A percentile compares a stretch with the other conserved stretches of the same genome.
These are phyloP conservation scores for Taphrina deformans DNA, from an alignment of 1,139 yeast species.

Conservation along the genomic window DNA sequence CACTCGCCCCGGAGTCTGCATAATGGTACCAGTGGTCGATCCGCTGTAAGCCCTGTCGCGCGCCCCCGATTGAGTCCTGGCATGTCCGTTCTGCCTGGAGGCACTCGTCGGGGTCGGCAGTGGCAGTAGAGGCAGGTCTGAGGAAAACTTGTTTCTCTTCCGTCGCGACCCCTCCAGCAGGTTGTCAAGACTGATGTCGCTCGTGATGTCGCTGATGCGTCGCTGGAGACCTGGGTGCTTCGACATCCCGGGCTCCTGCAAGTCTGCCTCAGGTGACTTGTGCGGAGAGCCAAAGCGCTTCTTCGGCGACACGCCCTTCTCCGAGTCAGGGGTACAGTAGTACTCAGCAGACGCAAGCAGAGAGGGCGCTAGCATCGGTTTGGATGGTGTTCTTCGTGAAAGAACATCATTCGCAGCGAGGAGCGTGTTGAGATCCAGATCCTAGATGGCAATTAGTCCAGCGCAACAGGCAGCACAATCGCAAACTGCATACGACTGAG, in stretches of 20 bases:
- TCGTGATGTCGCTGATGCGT: slow-evolving; percentile 21
- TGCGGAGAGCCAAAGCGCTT: slow-evolving; percentile 13
- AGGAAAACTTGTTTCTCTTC: slow-evolving; percentile 33
- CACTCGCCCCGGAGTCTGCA: slow-evolving; percentile 25
- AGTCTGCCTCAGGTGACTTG: not conserved
- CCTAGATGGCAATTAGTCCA: slow-evolving; percentile 8
- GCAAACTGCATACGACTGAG: slow-evolving; percentile 19
- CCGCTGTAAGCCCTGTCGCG: slow-evolving; percentile 11
- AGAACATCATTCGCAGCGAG: slow-evolving; percentile 28
- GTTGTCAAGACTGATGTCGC: slow-evolving; percentile 33
- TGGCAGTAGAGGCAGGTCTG: slow-evolving; percentile 27
- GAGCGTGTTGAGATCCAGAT: slow-evolving; percentile 33
- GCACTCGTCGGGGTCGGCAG: slow-evolving; percentile 22
- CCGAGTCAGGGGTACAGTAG: slow-evolving; percentile 13
- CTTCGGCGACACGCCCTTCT: slow-evolving; percentile 7
- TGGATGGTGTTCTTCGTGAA: slow-evolving; percentile 9
- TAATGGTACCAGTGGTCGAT: slow-evolving; percentile 7
- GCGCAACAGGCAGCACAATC: not conserved
- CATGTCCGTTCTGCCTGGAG: not conserved
- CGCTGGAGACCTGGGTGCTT: slow-evolving; percentile 13
- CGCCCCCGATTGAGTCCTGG: slow-evolving; percentile 14
- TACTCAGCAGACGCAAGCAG: slow-evolving; percentile 12
- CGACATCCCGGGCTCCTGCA: not conserved
- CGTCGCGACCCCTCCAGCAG: slow-evolving; percentile 32
- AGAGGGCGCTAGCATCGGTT: slow-evolving; percentile 15